Conservation (phyloP, 805 yeast species). For the Wickerhamiella hasegawae region DNA sequence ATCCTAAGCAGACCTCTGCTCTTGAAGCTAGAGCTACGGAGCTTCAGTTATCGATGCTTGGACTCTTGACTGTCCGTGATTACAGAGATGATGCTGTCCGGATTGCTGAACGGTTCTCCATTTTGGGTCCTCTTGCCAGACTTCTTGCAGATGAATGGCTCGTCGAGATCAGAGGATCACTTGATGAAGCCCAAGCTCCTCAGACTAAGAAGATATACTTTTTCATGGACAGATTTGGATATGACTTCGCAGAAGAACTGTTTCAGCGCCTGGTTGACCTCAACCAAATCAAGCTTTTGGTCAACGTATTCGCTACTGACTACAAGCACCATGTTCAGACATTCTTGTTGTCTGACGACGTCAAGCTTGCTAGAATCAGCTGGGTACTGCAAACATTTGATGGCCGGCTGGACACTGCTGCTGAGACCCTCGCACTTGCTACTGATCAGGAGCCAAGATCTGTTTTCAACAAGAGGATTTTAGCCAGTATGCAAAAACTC, state of each 20-base stretch:
- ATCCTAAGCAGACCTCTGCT: constrained; percentile 5
- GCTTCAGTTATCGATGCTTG: constrained; percentile 27
- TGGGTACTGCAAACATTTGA: constrained; percentile 58
- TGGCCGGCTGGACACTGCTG: constrained; percentile 34
- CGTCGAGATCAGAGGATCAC: neutral
- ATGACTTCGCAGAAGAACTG: constrained; percentile 48
- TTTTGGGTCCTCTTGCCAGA: constrained; percentile 47
- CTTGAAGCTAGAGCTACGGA: constrained; percentile 6
- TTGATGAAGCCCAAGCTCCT: neutral
- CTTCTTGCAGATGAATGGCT: constrained; percentile 31
- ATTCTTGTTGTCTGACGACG: constrained; percentile 29
- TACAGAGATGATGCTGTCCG: constrained; percentile 35
- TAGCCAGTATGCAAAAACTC: neutral
- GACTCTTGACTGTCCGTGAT: constrained; percentile 23
- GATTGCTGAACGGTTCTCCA: constrained; percentile 50
- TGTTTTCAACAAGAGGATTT: neutral
- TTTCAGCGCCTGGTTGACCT: constrained; percentile 41
- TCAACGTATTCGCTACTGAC: constrained; percentile 36
- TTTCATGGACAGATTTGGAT: constrained; percentile 40
- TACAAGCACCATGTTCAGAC: constrained; percentile 32
- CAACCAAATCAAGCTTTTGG: constrained; percentile 36
- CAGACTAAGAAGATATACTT: neutral
- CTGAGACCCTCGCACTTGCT: constrained; percentile 30
- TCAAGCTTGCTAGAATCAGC: constrained; percentile 26
- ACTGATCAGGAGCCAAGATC: neutral